Evolutionary conservation across 2,329 filamentous ascomycete genomes (phyloP), one percentile per base, ranked within the genome.

Genomic region (Daldinia sp.): DNA sequence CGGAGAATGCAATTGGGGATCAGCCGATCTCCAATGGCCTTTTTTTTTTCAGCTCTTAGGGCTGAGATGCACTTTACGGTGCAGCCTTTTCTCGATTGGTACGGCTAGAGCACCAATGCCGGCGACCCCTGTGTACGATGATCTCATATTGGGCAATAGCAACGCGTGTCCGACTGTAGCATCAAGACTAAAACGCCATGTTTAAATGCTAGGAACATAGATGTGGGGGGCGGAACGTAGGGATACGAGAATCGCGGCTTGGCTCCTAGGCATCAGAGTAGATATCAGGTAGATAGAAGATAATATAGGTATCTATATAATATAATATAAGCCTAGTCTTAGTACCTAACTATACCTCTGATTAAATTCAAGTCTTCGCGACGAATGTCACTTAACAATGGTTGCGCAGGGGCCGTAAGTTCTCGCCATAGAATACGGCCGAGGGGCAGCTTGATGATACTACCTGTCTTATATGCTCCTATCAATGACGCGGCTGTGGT

Each of bases 21-120:
- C 67, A 37, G 26, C 67, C 55, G 63, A 66, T 68, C 58, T 59
- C 54, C 48, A 54, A 48, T 28, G n/a, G n/a, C 46, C 23, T 42
- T 42, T 23, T 18, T 23, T 18, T 10, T 51, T 51, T 51, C 46
- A 51, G 46, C 46, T 51, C 46, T 26, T 33, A 48, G 44, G 46
- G 26, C 46, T 51, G 15, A 15, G 28, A 1, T 51, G 46, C 28
- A 55, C 55, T 18, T 59, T 26, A 39, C 13, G 33, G 33, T 42
- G 51, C 53, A 28, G n/a, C 44, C 60, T 13, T 37, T 33, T n/a
- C 28, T 57, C 39, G 4, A 64, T 60, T 57, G 60, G 51, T 58
- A 46, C 37, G 10, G 33, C 26, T 33, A 15, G 18, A 20, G 12
- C 51, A 51, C 33, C 18, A 33, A 61, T 53, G 5, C 35, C n/a